Percentiles rank a stretch among this genome's conserved stretches.
Evolutionary conservation across 495 filamentous ascomycete genomes (phyloP).

Genomic region (Penicillium arizonense): DNA sequence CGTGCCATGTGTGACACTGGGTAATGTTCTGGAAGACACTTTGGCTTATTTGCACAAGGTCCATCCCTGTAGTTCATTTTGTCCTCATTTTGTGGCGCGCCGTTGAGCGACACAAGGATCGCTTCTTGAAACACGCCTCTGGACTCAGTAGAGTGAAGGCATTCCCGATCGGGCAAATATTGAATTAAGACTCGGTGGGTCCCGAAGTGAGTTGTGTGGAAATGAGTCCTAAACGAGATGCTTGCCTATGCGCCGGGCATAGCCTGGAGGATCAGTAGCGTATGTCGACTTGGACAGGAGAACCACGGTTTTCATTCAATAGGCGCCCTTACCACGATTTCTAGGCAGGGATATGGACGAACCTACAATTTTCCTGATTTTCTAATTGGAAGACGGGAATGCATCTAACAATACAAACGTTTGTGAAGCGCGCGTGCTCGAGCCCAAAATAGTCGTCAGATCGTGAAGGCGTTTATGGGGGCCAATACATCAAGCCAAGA

Average conservation of each 20-base stretch:
- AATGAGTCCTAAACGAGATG: too few relatives aligned
- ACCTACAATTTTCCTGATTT: too few relatives aligned
- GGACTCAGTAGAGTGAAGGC: neutral
- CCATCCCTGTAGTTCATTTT: neutral
- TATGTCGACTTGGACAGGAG: too few relatives aligned
- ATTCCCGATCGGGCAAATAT: too few relatives aligned
- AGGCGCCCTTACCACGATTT: too few relatives aligned
- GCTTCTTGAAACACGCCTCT: conserved; percentile 11
- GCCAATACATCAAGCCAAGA: neutral
- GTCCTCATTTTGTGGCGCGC: neutral
- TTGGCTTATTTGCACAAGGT: neutral
- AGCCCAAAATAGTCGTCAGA: neutral
- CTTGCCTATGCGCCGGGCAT: too few relatives aligned
- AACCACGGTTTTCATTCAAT: too few relatives aligned
- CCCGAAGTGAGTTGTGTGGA: too few relatives aligned
- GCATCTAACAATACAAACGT: neutral
- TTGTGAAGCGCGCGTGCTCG: neutral
- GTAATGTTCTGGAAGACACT: neutral
- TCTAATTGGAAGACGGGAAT: too few relatives aligned
- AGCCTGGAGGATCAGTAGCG: too few relatives aligned
- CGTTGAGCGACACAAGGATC: conserved; percentile 7
- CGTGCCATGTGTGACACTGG: neutral
- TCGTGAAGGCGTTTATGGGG: neutral
- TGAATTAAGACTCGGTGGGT: too few relatives aligned
- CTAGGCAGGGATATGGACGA: too few relatives aligned